Base-by-base conservation (phyloP, 1,284 basidiomycete genomes). In the Polyporus tsugae region DNA sequence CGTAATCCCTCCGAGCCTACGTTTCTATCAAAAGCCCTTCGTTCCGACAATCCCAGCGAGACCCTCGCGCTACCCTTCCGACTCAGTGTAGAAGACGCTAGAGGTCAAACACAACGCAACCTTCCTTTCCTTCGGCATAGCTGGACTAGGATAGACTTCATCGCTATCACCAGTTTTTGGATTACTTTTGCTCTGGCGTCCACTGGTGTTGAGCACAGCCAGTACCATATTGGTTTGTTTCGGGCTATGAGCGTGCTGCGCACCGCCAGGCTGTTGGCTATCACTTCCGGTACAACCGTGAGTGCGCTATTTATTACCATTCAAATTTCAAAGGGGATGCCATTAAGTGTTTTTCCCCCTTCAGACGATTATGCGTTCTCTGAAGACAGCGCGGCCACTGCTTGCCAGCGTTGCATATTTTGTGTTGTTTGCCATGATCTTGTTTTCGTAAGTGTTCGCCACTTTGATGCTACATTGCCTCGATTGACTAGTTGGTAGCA, bases 321-420 rank as follows among this genome's bases (percentile, higher is more conserved):
- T 29, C 29, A 29, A 29, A 29, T 29, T 62, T 17, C 58, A 19
- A 6, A 17, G 29, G 53, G 9, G 29, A 17, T 13, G 29, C 52
- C 17, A 60, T 60, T 68, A 25, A 38, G 52, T 55, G 3, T 52
- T 2, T 39, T 29, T 29, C 2, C 29, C 29, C 29, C 29, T 29
- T n/a, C 65, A 95, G 90, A 98, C 96, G 0, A 99, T 99, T 76
- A 91, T 99, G 84, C 92, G 91, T 68, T 97, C 95, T 11, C 84
- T 99, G 70, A 99, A 99, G 82, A 91, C 89, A 0, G 96, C 97
- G 0, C 89, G 92, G 19, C 96, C 97, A 0, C 83, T 98, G 25
- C 86, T 99, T 22, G 89, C 95, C 22, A 94, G 92, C 72, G 97
- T 99, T 6, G 87, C 95, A 0, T 95, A 95, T 78, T 99, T 98